Evolutionary conservation across 345 rosid genomes (phyloP), one percentile per base, ranked within the genome.

Genomic region (Boechera divaricarpa): DNA sequence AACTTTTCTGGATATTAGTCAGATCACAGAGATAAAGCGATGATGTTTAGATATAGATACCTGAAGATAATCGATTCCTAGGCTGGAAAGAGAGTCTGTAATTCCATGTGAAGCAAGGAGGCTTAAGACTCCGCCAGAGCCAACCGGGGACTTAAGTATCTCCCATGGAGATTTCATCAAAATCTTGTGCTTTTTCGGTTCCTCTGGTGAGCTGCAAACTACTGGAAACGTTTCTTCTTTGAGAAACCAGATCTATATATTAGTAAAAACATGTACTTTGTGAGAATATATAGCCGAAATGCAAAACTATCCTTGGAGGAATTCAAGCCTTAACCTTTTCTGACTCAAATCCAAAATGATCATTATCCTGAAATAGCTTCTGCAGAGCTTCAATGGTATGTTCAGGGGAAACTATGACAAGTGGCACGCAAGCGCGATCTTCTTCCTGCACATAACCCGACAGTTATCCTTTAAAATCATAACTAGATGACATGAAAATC

Each of bases 151-250:
- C 77, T 87, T 87, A 52, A 94, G 83, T 59, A 94, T 87, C 75
- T 91, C 90, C 97, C 97, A 93, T 58, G 96, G 97, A 44, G 98
- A 90, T 83, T 90, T 89, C 97, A 94, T 91, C 83, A 94, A 80
- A 74, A 94, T 94, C 87, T 86, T 88, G 65, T 77, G 83, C 71
- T 69, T 82, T 74, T 77, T 83, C 29, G 79, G 77, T 79, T 87
- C 88, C 41, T 86, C 87, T 33, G 72, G 71, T 41, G 81, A 74
- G 82, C 78, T 78, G 73, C 87, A 66, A 51, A 91, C 82, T 83
- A 94, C 83, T n/a, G 96, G 96, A 66, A 94, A 89, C 52, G 80
- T 81, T 81, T 86, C 90, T 82, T 94, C 96, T 82, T 85, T 83
- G 78, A 89, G 68, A 83, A 91, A 79, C 97, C 93, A 87, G 56